phyloP scores from a whole-genome alignment of 192 early-diverging fungal genomes.

The Thamnidium elegans region DNA sequence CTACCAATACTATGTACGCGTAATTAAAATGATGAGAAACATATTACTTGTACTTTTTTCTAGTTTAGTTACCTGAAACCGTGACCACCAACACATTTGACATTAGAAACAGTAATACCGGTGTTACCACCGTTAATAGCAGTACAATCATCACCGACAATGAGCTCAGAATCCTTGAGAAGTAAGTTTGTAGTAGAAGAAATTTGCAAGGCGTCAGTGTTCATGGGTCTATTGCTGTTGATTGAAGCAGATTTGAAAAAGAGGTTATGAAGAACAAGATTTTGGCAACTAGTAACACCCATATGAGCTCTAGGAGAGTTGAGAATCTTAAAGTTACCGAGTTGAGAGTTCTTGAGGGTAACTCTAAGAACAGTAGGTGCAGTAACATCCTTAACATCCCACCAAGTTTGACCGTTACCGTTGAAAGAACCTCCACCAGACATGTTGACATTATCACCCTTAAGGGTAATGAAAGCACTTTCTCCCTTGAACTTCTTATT shows the following conservation, averaged over 20 bases:
- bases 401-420: slow-evolving; percentile 27
- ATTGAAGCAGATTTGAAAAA: slow-evolving; percentile 22
- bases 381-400: slow-evolving; percentile 17
- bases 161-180: slow-evolving; percentile 34
- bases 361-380: slow-evolving; percentile 18
- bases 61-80: slow-evolving; percentile 11
- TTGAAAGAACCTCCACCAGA: slow-evolving; percentile 18
- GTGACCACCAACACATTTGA: slow-evolving; percentile 33
- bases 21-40: too few species aligned
- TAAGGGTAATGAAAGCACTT: slow-evolving; percentile 14
- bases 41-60: too few species aligned
- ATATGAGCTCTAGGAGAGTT: slow-evolving; percentile 26
- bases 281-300: slow-evolving; percentile 8
- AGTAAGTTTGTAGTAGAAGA: slow-evolving; percentile 29
- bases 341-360: slow-evolving; percentile 17
- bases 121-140: slow-evolving; percentile 46
- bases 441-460: slow-evolving; percentile 14
- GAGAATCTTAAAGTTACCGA: slow-evolving; percentile 20
- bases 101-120: slow-evolving; percentile 42
- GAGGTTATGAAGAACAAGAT: slow-evolving; percentile 8
- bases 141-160: slow-evolving; percentile 51
- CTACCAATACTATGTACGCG: slow-evolving; percentile 1
- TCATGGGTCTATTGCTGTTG: slow-evolving; percentile 33
- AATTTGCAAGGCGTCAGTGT: slow-evolving; percentile 46
- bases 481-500: slow-evolving; percentile 1